Evolutionary conservation across 345 rosid genomes (phyloP).

Genomic region (Dipteronia dyeriana): DNA sequence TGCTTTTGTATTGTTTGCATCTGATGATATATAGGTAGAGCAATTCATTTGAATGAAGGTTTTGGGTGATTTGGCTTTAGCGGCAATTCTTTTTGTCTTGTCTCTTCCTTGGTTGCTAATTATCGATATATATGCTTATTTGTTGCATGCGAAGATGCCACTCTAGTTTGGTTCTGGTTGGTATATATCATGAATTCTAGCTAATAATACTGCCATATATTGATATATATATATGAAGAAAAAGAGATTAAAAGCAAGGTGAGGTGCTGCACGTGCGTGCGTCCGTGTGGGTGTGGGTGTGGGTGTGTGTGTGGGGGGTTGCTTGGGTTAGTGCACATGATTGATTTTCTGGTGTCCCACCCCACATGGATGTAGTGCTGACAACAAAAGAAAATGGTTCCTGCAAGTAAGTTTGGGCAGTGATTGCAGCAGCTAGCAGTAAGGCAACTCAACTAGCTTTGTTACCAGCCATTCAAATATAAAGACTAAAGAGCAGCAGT

Average conservation of each 20-base stretch:
- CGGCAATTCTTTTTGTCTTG: background rate
- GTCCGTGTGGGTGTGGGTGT: too few species aligned
- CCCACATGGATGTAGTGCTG: slow-evolving; percentile 15
- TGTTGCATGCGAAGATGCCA: slow-evolving; percentile 24
- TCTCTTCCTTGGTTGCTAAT: slow-evolving; percentile 5
- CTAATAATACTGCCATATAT: slow-evolving; percentile 10
- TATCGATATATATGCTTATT: background rate
- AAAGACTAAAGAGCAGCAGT: too few species aligned
- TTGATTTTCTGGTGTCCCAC: slow-evolving; percentile 4
- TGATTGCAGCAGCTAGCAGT: slow-evolving; percentile 13
- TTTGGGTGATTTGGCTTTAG: slow-evolving; percentile 1
- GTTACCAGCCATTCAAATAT: background rate
- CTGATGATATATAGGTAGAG: background rate
- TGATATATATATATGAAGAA: background rate
- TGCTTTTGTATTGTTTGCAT: slow-evolving; percentile 15
- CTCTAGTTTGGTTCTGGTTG: background rate
- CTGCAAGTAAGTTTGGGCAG: slow-evolving; percentile 28
- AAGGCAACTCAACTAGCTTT: slow-evolving; percentile 2
- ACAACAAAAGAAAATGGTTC: slow-evolving; percentile 19
- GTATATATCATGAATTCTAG: background rate
- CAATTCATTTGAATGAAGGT: background rate
- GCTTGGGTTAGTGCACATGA: slow-evolving; percentile 27
- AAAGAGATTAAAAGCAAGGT: slow-evolving; percentile 13
- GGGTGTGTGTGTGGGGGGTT: background rate
- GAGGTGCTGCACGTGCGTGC: slow-evolving; percentile 11